A percentile compares a stretch with the other conserved stretches of the same genome.
phyloP scores from a whole-genome alignment of 768 basidiomycete species.

The Amanita fuliginea region DNA sequence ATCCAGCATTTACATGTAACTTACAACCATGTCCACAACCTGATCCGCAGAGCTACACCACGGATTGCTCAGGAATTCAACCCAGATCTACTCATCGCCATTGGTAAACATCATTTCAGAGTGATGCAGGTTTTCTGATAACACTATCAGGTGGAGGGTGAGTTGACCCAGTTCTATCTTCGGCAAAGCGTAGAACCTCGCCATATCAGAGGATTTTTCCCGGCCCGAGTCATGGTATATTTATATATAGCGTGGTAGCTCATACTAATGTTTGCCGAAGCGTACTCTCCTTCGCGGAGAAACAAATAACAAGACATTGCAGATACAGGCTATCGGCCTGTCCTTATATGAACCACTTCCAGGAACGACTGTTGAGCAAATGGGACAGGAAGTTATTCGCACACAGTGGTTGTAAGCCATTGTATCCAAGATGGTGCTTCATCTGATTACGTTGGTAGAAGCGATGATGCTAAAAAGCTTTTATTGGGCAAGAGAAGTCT shows the following conservation, averaged over 20 bases:
- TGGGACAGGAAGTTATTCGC: conserved; percentile 78
- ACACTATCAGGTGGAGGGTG: conserved; percentile 62
- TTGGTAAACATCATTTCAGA: conserved; percentile 34
- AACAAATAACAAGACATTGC: conserved; percentile 64
- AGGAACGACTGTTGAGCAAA: conserved; percentile 58
- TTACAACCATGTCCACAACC: conserved; percentile 89
- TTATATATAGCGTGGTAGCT: not conserved
- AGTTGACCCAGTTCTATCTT: conserved; percentile 21
- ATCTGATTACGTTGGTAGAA: conserved; percentile 24
- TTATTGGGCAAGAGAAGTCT: conserved; percentile 75
- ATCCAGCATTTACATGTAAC: conserved; percentile 61
- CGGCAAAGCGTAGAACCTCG: not conserved
- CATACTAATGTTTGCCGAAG: conserved; percentile 20
- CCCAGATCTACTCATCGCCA: conserved; percentile 80
- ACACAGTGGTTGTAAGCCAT: conserved; percentile 89
- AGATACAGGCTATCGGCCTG: conserved; percentile 93
- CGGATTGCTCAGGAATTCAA: conserved; percentile 71
- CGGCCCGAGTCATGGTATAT: conserved; percentile 76
- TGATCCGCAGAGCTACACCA: conserved; percentile 57
- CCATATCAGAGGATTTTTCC: conserved; percentile 76
- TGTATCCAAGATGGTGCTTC: conserved; percentile 4
- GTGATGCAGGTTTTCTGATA: not conserved
- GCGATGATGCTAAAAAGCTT: conserved; percentile 52
- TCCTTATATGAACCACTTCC: conserved; percentile 89
- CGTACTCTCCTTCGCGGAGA: conserved; percentile 77